Percentiles rank a stretch among this genome's conserved stretches.
Evolutionary conservation across 495 filamentous ascomycete genomes (phyloP).

Genomic region (Penicillium bovifimosum): DNA sequence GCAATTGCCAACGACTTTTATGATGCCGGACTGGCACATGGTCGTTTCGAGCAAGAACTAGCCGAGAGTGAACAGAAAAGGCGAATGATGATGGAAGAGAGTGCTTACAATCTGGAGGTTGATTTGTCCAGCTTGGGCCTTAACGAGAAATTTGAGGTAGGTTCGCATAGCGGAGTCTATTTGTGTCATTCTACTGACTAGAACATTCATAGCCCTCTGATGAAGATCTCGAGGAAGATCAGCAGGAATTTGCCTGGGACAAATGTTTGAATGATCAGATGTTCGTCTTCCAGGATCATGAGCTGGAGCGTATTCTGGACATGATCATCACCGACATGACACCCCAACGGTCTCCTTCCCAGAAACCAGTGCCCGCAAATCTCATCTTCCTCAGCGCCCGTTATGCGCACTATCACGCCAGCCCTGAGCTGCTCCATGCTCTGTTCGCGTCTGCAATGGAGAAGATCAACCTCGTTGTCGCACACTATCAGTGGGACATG

Average conservation of each 20-base stretch:
- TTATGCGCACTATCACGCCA: conserved; percentile 96
- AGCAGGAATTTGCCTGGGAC: conserved; percentile 96
- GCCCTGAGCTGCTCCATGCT: conserved; percentile 71
- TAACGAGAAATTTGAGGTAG: conserved; percentile 90
- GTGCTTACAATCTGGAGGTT: conserved; percentile 93
- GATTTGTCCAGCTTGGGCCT: conserved; percentile 93
- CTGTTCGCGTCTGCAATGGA: conserved; percentile 85
- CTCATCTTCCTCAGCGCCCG: conserved; percentile 91
- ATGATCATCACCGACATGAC: conserved; percentile 99
- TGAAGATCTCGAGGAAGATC: conserved; percentile 75
- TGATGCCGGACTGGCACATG: conserved; percentile 84
- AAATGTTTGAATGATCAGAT: conserved; percentile 95
- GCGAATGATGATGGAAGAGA: conserved; percentile 99
- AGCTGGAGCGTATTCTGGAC: conserved; percentile 82
- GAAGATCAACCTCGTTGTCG: conserved; percentile 93
- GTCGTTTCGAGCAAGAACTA: conserved; percentile 93
- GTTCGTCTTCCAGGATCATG: conserved; percentile 98
- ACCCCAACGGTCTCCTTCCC: conserved; percentile 86
- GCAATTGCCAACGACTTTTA: conserved; percentile 97
- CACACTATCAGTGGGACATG: conserved; percentile 97
- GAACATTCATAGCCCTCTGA: conserved; percentile 56
- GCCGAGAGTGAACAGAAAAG: conserved; percentile 93
- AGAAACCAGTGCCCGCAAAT: conserved; percentile 97
- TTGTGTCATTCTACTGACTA: conserved; percentile 8
- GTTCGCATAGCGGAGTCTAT: conserved; percentile 15